Base-by-base conservation (phyloP, 371 early-diverging fungal genomes). In the Mortierella sp. region DNA sequence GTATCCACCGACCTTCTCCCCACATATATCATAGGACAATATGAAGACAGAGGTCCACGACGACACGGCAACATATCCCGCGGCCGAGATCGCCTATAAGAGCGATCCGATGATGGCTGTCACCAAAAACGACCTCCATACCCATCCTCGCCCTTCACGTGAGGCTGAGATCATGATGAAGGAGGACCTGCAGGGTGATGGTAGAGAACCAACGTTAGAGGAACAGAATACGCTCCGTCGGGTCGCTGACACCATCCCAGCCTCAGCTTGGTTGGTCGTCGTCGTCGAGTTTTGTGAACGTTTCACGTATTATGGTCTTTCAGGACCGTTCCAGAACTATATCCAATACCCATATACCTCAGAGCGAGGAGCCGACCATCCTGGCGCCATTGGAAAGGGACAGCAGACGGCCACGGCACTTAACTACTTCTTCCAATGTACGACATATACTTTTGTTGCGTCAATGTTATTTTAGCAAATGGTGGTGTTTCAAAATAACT, bases 341-440 rank as follows among this genome's bases (percentile, higher is more conserved):
- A 71, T 80, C 30, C 66, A 76, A 56, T 76, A 72, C 46, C 80
- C 73, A 2, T 72, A 72, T 19, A 72, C 66, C 9, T 50, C 48
- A 27, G 50, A 50, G 24, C 50, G 58, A 26, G 54, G 56, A 26
- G 56, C 63, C 6, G 71, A 60, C 12, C 80, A 80, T 37, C 69
- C 80, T 14, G 92, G 91, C 60, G 84, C 87, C 7, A 86, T 81
- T 71, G 88, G 88, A n/a, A 64, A 55, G 32, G 86, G 86, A 32
- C 85, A 87, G 59, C 80, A 82, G 61, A 82, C 86, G 43, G 92
- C 92, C 32, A 90, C 90, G 9, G 87, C 87, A 39, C 79, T 91
- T 14, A 82, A 85, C 47, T 90, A 91, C 53, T 88, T 90, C 56
- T 96, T 96, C 82, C 85, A 87, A 53, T 93, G 72, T 71, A 71